Evolutionary conservation across 352 stramenopile genomes (phyloP).

Genomic region (Globisporangium uncinulatum): DNA sequence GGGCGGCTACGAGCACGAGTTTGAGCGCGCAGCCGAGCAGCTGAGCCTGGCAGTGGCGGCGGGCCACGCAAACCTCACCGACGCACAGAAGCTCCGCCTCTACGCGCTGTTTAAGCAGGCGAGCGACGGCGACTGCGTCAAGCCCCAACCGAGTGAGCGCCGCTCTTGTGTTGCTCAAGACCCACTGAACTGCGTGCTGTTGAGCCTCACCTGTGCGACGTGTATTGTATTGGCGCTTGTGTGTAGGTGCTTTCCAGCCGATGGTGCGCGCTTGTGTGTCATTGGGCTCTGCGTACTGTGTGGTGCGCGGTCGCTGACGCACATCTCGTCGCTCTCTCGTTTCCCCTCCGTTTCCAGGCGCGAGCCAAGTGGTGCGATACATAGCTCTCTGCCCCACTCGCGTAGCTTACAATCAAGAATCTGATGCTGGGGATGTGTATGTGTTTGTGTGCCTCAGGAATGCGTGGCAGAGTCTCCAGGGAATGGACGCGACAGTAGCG

Average conservation of each 20-base stretch:
- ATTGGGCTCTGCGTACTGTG: background rate
- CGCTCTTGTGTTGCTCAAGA: background rate
- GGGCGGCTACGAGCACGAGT: conserved; percentile 36
- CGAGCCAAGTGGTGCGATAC: conserved; percentile 47
- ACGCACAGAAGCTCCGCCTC: conserved; percentile 71
- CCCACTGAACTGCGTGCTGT: background rate
- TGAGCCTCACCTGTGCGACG: too few species aligned
- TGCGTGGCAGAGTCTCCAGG: conserved; percentile 37
- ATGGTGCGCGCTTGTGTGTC: conserved; percentile 24
- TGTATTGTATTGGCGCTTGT: background rate
- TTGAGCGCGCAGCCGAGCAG: conserved; percentile 40
- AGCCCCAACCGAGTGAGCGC: conserved; percentile 37
- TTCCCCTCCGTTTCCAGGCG: conserved; percentile 18
- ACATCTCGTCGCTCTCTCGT: background rate
- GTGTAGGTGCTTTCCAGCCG: conserved; percentile 39
- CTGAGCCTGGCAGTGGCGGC: conserved; percentile 24
- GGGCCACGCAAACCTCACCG: conserved; percentile 28
- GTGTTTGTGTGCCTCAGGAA: conserved; percentile 27
- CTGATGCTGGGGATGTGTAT: background rate
- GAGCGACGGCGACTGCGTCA: conserved; percentile 53
- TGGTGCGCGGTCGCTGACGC: background rate
- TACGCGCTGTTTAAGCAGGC: conserved; percentile 82
- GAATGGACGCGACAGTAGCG: conserved; percentile 28
- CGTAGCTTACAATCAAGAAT: background rate
- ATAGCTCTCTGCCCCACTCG: background rate